phyloP scores from a whole-genome alignment of 331 rosid genomes.

The Acacia concinna region DNA sequence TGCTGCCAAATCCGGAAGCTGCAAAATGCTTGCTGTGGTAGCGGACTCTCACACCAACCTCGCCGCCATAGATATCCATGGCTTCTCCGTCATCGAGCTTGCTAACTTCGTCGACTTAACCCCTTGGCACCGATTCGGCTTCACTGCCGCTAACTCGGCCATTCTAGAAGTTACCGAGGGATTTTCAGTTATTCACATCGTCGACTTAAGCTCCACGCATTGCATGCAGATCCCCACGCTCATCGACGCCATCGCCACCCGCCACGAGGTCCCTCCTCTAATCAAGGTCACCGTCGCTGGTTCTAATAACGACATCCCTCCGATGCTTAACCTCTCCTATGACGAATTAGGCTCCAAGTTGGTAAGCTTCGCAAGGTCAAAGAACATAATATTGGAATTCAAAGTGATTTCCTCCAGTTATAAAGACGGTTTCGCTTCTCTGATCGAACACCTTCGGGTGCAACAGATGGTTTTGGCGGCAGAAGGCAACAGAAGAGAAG shows the following conservation, averaged over 20 bases:
- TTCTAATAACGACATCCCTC: conserved; percentile 53
- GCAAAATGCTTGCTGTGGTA: conserved; percentile 58
- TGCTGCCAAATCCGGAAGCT: conserved; percentile 64
- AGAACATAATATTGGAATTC: conserved; percentile 64
- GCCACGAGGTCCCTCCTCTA: conserved; percentile 61
- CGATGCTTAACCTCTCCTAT: conserved; percentile 67
- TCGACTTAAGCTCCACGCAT: conserved; percentile 74
- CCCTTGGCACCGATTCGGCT: conserved; percentile 94
- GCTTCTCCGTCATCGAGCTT: conserved; percentile 74
- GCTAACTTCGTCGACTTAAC: conserved; percentile 87
- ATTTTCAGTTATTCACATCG: conserved; percentile 66
- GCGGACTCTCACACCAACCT: conserved; percentile 33
- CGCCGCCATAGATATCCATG: conserved; percentile 44
- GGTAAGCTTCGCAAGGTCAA: conserved; percentile 72
- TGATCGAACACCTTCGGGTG: conserved; percentile 66
- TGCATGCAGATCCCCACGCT: conserved; percentile 99
- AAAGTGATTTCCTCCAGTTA: conserved; percentile 59
- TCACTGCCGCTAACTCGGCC: conserved; percentile 77
- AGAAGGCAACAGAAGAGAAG: conserved; percentile 43
- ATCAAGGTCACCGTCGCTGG: conserved; percentile 67
- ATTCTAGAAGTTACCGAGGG: conserved; percentile 78
- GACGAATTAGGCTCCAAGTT: conserved; percentile 68
- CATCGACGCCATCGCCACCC: conserved; percentile 73
- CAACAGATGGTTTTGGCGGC: conserved; percentile 54
- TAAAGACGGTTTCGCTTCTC: conserved; percentile 59